These are phyloP conservation scores for Kwoniella bestiolae DNA, from an alignment of 768 basidiomycete genomes.

Conservation along the genomic window DNA sequence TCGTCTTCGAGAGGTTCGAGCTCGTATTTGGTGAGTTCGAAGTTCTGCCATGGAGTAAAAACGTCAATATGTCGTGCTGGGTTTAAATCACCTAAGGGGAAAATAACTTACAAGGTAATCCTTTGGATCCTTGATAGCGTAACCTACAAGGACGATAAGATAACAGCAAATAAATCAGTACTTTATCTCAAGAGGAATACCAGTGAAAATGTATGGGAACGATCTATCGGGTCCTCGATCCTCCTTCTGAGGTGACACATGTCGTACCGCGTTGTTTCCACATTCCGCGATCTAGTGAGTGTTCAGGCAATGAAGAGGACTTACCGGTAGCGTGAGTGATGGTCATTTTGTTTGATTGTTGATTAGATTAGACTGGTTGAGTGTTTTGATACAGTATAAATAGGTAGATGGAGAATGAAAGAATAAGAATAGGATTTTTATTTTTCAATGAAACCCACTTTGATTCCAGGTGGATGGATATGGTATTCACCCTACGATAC, in stretches of 20 bases:
- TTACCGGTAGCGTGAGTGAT: slow-evolving; percentile 53
- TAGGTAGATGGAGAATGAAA: background rate
- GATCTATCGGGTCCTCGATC: slow-evolving; percentile 14
- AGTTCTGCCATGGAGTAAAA: slow-evolving; percentile 34
- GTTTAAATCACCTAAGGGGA: background rate
- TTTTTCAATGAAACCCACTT: background rate
- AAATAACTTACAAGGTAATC: slow-evolving; percentile 46
- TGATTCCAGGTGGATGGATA: background rate
- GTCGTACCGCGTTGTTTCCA: no score
- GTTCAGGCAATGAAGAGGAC: slow-evolving; percentile 28
- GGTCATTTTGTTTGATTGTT: slow-evolving; percentile 39
- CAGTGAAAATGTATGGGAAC: background rate
- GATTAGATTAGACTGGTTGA: background rate
- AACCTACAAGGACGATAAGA: slow-evolving; percentile 30
- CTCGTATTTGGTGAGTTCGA: slow-evolving; percentile 55
- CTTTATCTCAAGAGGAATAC: background rate
- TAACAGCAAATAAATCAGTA: background rate
- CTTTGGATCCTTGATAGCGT: slow-evolving; percentile 54
- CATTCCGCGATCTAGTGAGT: no score
- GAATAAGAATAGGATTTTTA: background rate
- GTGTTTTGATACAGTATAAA: background rate
- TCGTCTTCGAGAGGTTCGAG: slow-evolving; percentile 51
- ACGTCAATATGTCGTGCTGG: background rate
- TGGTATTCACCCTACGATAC: background rate
- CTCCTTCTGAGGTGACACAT: no score